Percentiles rank a stretch among this genome's conserved stretches.
phyloP scores from a whole-genome alignment of 2,329 filamentous ascomycete genomes.

The Nothomitra cinnamomea region DNA sequence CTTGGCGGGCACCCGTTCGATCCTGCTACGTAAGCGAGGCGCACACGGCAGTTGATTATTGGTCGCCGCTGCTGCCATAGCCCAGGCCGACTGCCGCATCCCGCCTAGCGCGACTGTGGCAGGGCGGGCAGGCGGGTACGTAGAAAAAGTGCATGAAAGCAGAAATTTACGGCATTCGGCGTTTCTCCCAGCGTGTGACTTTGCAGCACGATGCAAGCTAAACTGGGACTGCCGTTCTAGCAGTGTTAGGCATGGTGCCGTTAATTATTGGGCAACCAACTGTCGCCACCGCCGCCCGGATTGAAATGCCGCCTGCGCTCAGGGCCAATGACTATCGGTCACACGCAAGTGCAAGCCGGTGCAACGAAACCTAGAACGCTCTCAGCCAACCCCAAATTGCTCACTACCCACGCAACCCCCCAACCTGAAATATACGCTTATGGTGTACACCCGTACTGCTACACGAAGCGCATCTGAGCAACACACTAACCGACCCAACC shows the following conservation, averaged over 20 bases:
- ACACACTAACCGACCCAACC: no score
- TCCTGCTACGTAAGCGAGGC: no score
- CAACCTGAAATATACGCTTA: no score
- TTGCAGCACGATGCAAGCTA: neutral
- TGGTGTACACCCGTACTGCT: no score
- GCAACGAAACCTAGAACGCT: neutral
- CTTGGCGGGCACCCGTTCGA: no score
- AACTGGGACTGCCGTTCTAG: neutral
- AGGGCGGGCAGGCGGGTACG: neutral
- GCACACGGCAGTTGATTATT: no score
- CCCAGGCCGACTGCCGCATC: neutral
- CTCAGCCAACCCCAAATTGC: no score
- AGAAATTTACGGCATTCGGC: slow-evolving; percentile 1
- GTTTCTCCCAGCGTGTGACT: neutral
- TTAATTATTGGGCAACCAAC: neutral
- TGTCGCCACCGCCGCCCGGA: neutral
- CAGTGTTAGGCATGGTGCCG: neutral
- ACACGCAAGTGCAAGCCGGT: neutral
- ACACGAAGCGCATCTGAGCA: no score
- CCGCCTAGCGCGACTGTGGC: neutral
- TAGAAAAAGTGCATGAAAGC: neutral
- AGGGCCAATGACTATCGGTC: neutral
- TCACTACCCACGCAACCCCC: no score
- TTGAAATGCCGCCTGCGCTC: neutral
- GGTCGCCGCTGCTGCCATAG: neutral